Base-by-base conservation (phyloP, 352 stramenopile genomes). In the Thalassiosira sp. region DNA sequence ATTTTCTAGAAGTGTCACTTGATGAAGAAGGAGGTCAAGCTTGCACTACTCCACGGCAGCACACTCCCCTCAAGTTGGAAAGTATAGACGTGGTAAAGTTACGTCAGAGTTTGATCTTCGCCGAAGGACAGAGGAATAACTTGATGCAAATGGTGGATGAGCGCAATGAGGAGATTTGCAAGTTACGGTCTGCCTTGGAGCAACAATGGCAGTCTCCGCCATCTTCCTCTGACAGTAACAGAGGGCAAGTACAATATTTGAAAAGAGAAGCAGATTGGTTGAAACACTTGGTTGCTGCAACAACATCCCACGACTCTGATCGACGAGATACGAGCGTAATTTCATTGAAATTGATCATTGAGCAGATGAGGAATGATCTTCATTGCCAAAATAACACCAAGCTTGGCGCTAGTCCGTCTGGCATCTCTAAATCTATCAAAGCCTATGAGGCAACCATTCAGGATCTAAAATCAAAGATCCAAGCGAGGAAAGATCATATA, bases 81-180 rank as follows among this genome's bases (percentile, higher is more conserved):
- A 72, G 65, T 40, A 25, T 82, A 11, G 74, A 82, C 60, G 57
- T 82, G 25, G 67, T 73, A 43, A 68, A 69, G 35, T 33, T 82
- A 49, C 61, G 67, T 61, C 52, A 56, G 31, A 61, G 18, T 48
- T 49, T 82, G 20, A 62, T 58, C 25, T 25, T 66, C 16, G 61
- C 61, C 3, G 74, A 82, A 70, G 58, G 40, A 11, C 49, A 76
- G 42, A 69, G 67, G 42, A 77, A 78, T 46, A 45, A 56, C 7
- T 42, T 70, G n/a, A 72, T 78, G 54, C 46, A 67, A 63, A 74
- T 65, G 54, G 74, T 82, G 10, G 74, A 82, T 35, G 69, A 72
- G 13, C 71, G 74, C n/a, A 70, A 75, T 65, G 60, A 74, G 18
- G 74, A 82, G 20, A 82, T 82, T 43, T 31, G 45, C 52, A 56